Evolutionary conservation across 768 basidiomycete genomes (phyloP).

Genomic region (Boletus huronensis): DNA sequence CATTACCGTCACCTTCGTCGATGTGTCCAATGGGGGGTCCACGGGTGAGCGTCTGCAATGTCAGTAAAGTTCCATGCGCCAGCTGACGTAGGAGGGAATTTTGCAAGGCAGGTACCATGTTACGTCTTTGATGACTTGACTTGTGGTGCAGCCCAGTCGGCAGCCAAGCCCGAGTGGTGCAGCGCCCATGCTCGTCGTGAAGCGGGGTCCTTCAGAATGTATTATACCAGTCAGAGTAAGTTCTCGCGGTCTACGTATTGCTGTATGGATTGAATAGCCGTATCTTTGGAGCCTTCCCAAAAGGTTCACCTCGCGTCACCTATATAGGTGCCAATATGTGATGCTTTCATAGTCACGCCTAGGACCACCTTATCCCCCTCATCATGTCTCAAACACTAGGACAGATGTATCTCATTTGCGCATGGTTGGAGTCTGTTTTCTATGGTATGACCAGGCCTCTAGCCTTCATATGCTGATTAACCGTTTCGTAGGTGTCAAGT

Average conservation of each 20-base stretch:
- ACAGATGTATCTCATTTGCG: slow-evolving; percentile 16
- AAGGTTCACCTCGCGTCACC: neutral
- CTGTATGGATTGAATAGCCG: neutral
- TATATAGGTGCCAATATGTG: neutral
- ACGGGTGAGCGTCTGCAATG: neutral
- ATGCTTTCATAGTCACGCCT: neutral
- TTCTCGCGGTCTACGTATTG: neutral
- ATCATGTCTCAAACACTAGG: slow-evolving; percentile 12
- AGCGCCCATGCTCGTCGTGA: neutral
- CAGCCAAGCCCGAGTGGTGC: neutral
- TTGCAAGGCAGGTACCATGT: neutral
- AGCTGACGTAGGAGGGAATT: neutral
- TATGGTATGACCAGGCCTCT: slow-evolving; percentile 6
- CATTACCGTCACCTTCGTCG: neutral
- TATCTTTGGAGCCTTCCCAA: neutral
- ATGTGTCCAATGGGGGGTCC: neutral
- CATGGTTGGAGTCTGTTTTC: slow-evolving; percentile 18
- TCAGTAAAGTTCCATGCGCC: neutral
- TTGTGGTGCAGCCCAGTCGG: neutral
- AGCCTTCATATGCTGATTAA: too few relatives aligned
- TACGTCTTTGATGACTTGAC: neutral
- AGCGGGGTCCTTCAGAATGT: neutral
- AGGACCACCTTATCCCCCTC: neutral
- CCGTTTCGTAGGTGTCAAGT: slow-evolving; percentile 8
- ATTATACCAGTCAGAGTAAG: too few relatives aligned